A percentile compares a stretch with the other conserved stretches of the same genome.
phyloP scores from a whole-genome alignment of 768 basidiomycete genomes.

The Termitomyces sp. region DNA sequence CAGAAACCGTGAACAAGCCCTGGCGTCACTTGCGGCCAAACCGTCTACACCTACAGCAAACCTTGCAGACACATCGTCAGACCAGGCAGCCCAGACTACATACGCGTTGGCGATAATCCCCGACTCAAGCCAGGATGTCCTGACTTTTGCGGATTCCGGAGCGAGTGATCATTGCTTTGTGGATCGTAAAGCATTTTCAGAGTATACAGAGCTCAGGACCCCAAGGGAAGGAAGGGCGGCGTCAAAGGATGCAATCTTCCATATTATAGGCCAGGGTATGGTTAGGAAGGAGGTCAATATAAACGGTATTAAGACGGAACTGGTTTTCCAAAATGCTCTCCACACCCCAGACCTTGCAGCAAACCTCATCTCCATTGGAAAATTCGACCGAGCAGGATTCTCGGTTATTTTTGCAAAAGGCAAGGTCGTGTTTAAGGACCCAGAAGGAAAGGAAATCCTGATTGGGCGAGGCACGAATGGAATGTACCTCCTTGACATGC shows the following conservation, averaged over 20 bases:
- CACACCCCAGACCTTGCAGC: neutral
- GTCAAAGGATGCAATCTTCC: neutral
- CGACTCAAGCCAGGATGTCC: no score
- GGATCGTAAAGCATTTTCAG: no score
- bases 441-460: neutral
- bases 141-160: no score
- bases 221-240: neutral
- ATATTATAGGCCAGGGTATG: neutral
- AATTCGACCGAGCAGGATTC: neutral
- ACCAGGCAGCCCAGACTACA: neutral
- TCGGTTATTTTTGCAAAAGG: neutral
- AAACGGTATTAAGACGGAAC: accelerated
- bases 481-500: neutral
- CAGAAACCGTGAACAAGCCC: neutral
- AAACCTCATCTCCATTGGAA: neutral
- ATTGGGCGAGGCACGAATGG: neutral
- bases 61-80: neutral
- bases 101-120: neutral
- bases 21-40: neutral
- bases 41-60: neutral
- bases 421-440: neutral
- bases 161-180: no score
- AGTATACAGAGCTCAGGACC: no score
- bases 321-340: neutral
- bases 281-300: neutral